Conservation (phyloP, 257 asterid genomes). For the Schizonepeta tenuifolia region DNA sequence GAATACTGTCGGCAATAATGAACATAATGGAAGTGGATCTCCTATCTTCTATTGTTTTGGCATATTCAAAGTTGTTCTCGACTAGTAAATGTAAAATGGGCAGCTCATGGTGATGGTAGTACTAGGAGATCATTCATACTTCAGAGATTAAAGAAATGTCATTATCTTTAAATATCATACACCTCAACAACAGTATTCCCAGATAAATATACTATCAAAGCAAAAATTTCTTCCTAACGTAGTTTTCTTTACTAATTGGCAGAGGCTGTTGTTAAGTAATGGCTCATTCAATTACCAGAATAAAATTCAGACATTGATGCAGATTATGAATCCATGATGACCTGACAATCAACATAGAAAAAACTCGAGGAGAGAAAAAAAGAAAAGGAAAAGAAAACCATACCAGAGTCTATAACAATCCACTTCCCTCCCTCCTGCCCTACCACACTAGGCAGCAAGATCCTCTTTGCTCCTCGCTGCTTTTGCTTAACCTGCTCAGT, state of each 20-base stretch:
- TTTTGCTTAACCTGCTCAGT: conserved; percentile 83
- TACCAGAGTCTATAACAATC: conserved; percentile 95
- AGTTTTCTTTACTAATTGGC: conserved; percentile 22
- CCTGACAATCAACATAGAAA: conserved; percentile 8
- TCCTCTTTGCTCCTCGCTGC: conserved; percentile 87
- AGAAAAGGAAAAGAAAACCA: background rate
- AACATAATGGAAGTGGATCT: background rate
- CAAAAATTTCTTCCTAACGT: background rate
- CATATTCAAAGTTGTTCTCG: conserved; percentile 15
- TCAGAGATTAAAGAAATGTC: background rate
- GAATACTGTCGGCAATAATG: background rate
- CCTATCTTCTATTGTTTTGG: background rate
- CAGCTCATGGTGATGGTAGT: background rate
- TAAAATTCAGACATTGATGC: background rate
- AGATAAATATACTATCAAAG: background rate
- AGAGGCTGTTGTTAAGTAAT: background rate
- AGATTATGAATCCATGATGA: conserved; percentile 1
- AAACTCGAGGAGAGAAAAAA: background rate
- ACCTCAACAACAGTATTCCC: background rate
- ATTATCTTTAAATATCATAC: background rate
- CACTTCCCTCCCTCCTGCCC: conserved; percentile 95
- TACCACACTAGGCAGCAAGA: conserved; percentile 85
- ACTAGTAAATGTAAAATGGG: background rate
- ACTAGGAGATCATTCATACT: conserved; percentile 18
- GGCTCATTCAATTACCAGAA: background rate